Evolutionary conservation across 768 basidiomycete species (phyloP), one percentile per base, ranked within the genome.

Genomic region (Mycena capillaripes): DNA sequence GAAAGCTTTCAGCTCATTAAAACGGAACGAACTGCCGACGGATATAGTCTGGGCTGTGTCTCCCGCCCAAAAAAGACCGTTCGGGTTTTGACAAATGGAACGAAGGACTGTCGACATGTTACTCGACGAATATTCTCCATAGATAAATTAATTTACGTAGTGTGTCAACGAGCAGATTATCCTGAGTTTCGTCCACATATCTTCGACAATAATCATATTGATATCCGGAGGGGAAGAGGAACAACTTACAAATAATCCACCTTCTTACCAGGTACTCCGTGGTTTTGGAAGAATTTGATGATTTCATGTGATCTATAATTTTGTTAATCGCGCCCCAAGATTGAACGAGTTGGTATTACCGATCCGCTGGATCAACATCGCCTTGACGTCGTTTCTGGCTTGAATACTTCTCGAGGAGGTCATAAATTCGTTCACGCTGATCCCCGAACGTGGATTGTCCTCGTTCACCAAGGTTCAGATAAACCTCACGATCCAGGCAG

Each of bases 1-100:
- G 73, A 92, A 93, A 1, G 93, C 88, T 76, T 90, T 93, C 58
- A 95, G 77, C 52, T 93, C 92, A 64, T 91, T 82, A 78, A 95
- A 95, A 4, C 90, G 83, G 74, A 95, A 95, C 0, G 91, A 87
- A 72, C 91, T 92, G 1, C 93, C 93, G 0, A 88, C 86, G 0
- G 92, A 89, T 36, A 95, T 94, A 0, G 93, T 92, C 73, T 95
- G 93, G 0, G 93, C 92, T 0, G 93, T 94, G 76, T 95, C 93
- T 0, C 94, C 93, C 1, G 92, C 93, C 91, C 92, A 94, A 71
- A 94, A 91, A 17, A 93, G 80, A 0, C 93, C 93, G 57, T 92
- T 82, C 0, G 89, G 86, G 74, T 93, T 93, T 10, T 79, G 79
- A 70, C 91, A 93, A 14, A 94, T 76, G 0, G 82, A 82, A 36